Evolutionary conservation across 768 basidiomycete species (phyloP), one percentile per base, ranked within the genome.

Genomic region (Sporobolomyces phaffii): DNA sequence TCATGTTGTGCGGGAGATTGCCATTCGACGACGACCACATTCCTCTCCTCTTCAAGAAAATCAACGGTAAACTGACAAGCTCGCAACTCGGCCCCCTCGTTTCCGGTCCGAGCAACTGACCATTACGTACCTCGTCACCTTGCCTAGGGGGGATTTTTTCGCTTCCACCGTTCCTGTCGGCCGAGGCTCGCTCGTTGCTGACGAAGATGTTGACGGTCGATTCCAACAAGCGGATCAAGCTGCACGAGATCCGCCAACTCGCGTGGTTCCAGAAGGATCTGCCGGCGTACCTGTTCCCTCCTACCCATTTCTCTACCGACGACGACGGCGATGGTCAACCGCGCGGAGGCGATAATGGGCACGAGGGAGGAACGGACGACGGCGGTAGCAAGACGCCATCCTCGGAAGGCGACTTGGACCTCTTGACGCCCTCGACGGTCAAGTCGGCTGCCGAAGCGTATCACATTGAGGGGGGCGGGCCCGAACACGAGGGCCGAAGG

Each of bases 21-120:
- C 96, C 96, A 1, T 99, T 99, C 76, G 96, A 98, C 79, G 93
- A 98, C 78, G 91, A 96, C 49, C 89, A 96, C 75, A 91, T 98
- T 45, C 90, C 91, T 53, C 82, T 84, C 1, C 79, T 99, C 15
- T 98, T 98, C 80, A 86, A 88, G 62, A 97, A 97, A 80, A 98
- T 99, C 74, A 88, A 87, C 67, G 87, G 90, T 76, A 50, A 66
- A 74, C 72, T 40, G 2, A 17, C n/a, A n/a, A n/a, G n/a, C n/a
- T n/a, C n/a, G n/a, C n/a, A n/a, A n/a, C n/a, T 28, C 34, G 26
- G 15, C 6, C 33, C 47, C 18, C n/a, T 36, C n/a, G 8, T 49
- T 24, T 49, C 3, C 87, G 73, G 75, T 86, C 80, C 13, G 29
- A 6, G 10, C 49, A 1, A 8, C 45, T 41, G 54, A 52, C 20